These are phyloP conservation scores for Colletotrichum sp. DNA, from an alignment of 2,329 filamentous ascomycete genomes.

Conservation along the genomic window DNA sequence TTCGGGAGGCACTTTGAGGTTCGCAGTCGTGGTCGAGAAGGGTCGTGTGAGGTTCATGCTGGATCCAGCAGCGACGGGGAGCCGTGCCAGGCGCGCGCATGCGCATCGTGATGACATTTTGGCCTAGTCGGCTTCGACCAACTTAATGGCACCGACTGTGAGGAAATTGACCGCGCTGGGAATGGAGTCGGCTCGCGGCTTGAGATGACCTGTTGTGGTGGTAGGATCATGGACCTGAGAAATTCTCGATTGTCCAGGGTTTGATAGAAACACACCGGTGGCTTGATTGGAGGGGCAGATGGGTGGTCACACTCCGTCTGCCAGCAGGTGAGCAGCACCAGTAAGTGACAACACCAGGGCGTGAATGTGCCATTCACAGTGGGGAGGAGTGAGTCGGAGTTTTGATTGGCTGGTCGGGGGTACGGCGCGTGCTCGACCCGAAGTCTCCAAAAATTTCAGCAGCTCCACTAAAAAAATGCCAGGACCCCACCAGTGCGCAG, in stretches of 20 bases:
- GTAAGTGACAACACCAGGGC: not conserved
- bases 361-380: not conserved
- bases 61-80: not conserved
- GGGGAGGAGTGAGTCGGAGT: not conserved
- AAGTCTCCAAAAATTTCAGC: conserved; percentile 17
- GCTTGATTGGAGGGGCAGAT: not conserved
- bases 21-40: conserved; percentile 36
- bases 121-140: not conserved
- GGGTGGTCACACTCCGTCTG: not conserved
- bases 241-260: conserved; percentile 16
- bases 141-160: not conserved
- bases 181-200: conserved; percentile 3
- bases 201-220: not conserved
- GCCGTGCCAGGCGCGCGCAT: conserved; percentile 17
- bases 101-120: conserved; percentile 21
- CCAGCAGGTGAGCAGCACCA: not conserved
- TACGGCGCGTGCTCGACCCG: conserved; percentile 8
- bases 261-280: conserved; percentile 1
- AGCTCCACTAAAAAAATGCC: conserved; percentile 20
- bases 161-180: not conserved
- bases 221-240: conserved; percentile 19
- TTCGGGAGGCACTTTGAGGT: conserved; percentile 66
- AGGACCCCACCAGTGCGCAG: conserved; percentile 12
- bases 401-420: conserved; percentile 16
- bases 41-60: conserved; percentile 25